Base-by-base conservation (phyloP, 2,329 filamentous ascomycete species). In the Pezicula rhizophila region DNA sequence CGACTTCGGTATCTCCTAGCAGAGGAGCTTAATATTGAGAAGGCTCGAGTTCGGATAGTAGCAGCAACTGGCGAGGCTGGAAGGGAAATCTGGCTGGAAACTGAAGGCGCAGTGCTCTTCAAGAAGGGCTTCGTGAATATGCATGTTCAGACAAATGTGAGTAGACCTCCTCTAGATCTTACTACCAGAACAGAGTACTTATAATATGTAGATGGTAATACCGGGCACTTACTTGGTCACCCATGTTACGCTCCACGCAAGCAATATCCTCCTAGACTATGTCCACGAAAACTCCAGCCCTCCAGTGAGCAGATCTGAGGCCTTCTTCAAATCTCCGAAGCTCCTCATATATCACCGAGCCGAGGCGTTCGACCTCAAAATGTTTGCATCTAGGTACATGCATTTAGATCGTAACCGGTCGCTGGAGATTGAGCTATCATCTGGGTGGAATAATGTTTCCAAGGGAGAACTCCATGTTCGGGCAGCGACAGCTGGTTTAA, bases 381-480 rank as follows among this genome's bases (percentile, higher is more conserved):
- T 95, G 7, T 74, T 72, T 38, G 75, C 87, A 0, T 82, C 87
- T 0, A 85, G 79, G 52, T 73, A 83, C 40, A 84, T 95, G 20
- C 83, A 92, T 53, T 79, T 99, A 5, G 88, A 95, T 63, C 84
- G 84, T 56, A 83, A 84, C 58, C 87, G 87, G 49, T 83, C 80
- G 1, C 72, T 97, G 0, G 87, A 95, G 50, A 71, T 99, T 17
- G 75, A 82, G 45, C 68, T 96, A 11, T 71, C 72, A 10, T 82
- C 84, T 10, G 91, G 90, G 1, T 86, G 85, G 77, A 95, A 96
- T 61, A 68, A 82, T 2, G 71, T 86, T 2, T 69, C 65, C 28
- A 74, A 62, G 17, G 83, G 78, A 46, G 80, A 84, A 46, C 66
- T 87, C 31, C 76, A 79, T 31, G 71, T 87, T 41, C 79, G 78